A percentile compares a stretch with the other conserved stretches of the same genome.
Conservation (phyloP, 352 stramenopile species). For the Paralagenidium karlingii region DNA sequence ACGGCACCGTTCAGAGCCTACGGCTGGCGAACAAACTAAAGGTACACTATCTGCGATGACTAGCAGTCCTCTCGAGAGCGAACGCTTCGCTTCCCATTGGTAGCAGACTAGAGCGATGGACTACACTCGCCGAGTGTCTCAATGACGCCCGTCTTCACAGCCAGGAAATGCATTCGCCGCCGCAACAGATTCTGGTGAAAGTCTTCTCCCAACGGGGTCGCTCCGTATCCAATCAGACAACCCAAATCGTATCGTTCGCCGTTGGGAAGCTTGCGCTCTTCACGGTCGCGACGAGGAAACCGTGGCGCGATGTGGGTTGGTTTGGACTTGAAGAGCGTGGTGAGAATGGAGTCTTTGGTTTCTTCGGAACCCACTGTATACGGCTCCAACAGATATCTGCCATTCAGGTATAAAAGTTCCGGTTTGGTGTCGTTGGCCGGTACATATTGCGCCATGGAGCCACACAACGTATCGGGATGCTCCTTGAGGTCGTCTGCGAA, state of each 20-base stretch:
- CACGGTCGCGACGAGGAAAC: constrained; percentile 11
- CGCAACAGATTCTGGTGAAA: constrained; percentile 25
- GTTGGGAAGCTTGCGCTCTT: background rate
- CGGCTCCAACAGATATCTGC: constrained; percentile 18
- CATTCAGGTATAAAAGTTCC: constrained; percentile 18
- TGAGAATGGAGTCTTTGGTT: constrained; percentile 16
- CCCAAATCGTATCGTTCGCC: constrained; percentile 30
- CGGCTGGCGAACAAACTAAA: too few relatives aligned
- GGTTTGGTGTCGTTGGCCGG: constrained; percentile 8
- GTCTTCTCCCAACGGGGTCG: constrained; percentile 11
- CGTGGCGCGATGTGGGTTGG: constrained; percentile 17
- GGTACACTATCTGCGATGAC: too few relatives aligned
- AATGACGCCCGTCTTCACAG: constrained; percentile 22
- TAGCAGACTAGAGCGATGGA: too few relatives aligned
- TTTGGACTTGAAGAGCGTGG: constrained; percentile 23
- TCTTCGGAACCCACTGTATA: constrained; percentile 17
- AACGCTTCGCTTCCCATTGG: too few relatives aligned
- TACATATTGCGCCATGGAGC: constrained; percentile 28
- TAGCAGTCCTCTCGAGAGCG: too few relatives aligned
- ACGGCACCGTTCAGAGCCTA: too few relatives aligned
- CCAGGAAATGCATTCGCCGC: constrained; percentile 29
- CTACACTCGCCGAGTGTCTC: constrained; percentile 16
- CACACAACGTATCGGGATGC: constrained; percentile 19
- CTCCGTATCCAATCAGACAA: constrained; percentile 28
- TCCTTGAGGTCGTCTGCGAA: constrained; percentile 13